Conservation (phyloP, 371 early-diverging fungal genomes). For the Mortierella sp. region DNA sequence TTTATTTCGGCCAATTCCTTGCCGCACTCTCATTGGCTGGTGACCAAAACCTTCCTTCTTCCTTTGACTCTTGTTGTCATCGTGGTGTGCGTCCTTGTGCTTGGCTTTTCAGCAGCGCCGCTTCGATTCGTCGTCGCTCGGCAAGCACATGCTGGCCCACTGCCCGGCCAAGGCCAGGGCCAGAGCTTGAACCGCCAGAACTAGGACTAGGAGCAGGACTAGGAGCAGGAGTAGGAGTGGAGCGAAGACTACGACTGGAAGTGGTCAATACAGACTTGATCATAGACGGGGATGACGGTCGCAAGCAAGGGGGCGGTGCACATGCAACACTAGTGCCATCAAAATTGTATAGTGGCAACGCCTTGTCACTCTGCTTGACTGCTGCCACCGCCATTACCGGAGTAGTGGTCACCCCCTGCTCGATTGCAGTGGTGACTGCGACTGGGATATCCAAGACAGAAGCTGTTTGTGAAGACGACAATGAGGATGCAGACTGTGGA, state of each 20-base stretch:
- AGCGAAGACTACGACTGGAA: neutral
- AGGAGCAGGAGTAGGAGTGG: neutral
- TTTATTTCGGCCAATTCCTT: neutral
- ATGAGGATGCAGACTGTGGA: neutral
- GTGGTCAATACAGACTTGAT: neutral
- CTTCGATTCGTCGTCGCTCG: conserved; percentile 12
- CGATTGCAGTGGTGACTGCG: neutral
- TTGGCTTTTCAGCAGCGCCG: neutral
- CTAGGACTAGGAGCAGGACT: neutral
- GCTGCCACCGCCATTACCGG: neutral
- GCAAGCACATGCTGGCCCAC: conserved; percentile 20
- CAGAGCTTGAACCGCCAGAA: too few species aligned
- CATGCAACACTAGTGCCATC: neutral
- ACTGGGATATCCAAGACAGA: neutral
- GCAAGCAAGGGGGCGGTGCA: conserved; percentile 6
- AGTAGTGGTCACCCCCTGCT: neutral
- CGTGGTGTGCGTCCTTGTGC: neutral
- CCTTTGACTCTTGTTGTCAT: too few species aligned
- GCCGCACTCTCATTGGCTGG: neutral
- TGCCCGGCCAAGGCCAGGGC: neutral
- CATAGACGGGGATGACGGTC: neutral
- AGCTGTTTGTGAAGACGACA: neutral
- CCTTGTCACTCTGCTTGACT: neutral
- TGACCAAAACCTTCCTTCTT: neutral
- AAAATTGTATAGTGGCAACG: neutral